Conservation (phyloP, 2,329 filamentous ascomycete species). For the Drechslerella dactyloides region DNA sequence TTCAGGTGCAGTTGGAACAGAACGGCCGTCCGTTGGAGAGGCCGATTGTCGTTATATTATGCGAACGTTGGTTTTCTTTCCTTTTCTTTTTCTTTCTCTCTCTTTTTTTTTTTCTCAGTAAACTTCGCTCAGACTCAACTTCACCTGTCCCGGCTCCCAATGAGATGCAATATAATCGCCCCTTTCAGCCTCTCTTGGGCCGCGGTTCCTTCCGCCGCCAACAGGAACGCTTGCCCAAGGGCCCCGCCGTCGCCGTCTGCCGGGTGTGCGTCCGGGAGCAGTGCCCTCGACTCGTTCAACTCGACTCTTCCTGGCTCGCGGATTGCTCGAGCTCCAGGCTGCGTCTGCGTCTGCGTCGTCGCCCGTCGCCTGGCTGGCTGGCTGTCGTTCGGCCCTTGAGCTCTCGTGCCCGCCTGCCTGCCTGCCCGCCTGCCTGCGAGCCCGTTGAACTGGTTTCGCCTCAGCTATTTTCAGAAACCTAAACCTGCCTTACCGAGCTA, state of each 20-base stretch:
- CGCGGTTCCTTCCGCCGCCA: constrained; percentile 36
- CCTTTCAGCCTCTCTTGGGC: constrained; percentile 21
- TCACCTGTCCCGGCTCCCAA: background rate
- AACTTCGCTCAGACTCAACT: background rate
- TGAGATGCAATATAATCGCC: constrained; percentile 2
- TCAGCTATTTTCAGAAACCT: constrained; percentile 50
- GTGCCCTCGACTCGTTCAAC: background rate
- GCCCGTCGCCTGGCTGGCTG: too few relatives aligned
- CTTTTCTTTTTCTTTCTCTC: constrained; percentile 17
- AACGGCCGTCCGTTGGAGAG: background rate
- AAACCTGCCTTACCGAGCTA: constrained; percentile 40
- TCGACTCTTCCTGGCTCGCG: background rate
- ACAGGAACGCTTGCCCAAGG: constrained; percentile 44
- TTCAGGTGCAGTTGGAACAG: background rate
- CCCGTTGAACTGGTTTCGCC: constrained; percentile 34
- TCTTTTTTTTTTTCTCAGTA: background rate
- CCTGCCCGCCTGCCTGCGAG: constrained; percentile 3
- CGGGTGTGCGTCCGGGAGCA: constrained; percentile 11
- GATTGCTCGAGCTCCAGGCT: constrained; percentile 21
- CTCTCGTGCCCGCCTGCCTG: constrained; percentile 17
- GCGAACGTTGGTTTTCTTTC: constrained; percentile 22
- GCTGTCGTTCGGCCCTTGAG: constrained; percentile 13
- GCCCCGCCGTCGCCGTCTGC: constrained; percentile 39
- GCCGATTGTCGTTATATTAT: constrained; percentile 19
- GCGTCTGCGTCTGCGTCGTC: constrained; percentile 7